Percentiles rank a stretch among this genome's conserved stretches.
phyloP scores from a whole-genome alignment of 352 stramenopile species.

The Globisporangium polare region DNA sequence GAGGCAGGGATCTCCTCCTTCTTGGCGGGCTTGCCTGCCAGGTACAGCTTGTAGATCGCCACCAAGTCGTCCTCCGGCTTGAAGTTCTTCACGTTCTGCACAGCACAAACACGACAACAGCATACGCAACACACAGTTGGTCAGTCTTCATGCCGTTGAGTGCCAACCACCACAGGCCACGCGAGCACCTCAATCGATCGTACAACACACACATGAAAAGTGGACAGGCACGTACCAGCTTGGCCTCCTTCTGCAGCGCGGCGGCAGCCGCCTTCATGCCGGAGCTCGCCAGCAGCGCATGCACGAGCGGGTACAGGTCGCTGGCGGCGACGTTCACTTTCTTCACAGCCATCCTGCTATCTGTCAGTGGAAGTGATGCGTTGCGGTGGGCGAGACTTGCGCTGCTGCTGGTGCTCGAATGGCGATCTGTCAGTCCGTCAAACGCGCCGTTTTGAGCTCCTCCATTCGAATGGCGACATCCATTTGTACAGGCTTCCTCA shows the following conservation, averaged over 20 bases:
- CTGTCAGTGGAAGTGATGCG: not conserved
- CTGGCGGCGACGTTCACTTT: constrained; percentile 44
- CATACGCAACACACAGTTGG: constrained; percentile 8
- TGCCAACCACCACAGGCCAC: not conserved
- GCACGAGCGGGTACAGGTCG: constrained; percentile 75
- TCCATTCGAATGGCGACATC: constrained; percentile 16
- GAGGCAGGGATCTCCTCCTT: constrained; percentile 53
- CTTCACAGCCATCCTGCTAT: constrained; percentile 16
- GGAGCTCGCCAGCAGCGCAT: constrained; percentile 55
- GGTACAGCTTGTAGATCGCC: constrained; percentile 68
- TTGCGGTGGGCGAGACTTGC: not conserved
- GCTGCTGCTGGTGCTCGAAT: constrained; percentile 8
- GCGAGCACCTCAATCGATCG: not conserved
- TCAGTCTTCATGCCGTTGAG: not conserved
- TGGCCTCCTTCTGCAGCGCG: constrained; percentile 67
- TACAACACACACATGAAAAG: constrained; percentile 2
- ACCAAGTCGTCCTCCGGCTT: constrained; percentile 65
- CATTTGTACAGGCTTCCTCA: not conserved
- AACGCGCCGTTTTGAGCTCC: constrained; percentile 16
- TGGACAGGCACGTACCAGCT: constrained; percentile 44
- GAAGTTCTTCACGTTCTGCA: constrained; percentile 47
- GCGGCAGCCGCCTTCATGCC: constrained; percentile 71
- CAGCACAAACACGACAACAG: not conserved
- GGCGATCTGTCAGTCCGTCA: constrained; percentile 3
- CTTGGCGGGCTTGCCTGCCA: constrained; percentile 41